Percentiles rank a stretch among this genome's conserved stretches.
Evolutionary conservation across 768 basidiomycete genomes (phyloP).

Genomic region (Termitomyces sp.): DNA sequence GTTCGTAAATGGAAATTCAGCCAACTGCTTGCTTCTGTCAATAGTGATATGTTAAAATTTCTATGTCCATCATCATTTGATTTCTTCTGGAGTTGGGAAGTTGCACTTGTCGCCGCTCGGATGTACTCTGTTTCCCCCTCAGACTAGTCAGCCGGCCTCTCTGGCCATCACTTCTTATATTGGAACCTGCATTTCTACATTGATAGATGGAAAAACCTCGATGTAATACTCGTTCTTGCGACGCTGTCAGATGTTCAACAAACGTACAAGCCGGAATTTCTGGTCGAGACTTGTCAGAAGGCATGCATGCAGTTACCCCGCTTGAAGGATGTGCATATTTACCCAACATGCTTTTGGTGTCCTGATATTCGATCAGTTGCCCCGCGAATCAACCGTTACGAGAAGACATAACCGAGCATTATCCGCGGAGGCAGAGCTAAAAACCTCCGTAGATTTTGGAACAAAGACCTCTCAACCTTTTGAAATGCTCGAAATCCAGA

Average conservation of each 20-base stretch:
- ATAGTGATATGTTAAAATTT: no score
- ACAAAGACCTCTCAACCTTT: neutral
- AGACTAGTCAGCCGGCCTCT: neutral
- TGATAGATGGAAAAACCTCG: neutral
- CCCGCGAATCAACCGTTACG: slow-evolving; percentile 11
- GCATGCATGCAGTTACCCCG: slow-evolving; percentile 1
- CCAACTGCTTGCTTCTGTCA: no score
- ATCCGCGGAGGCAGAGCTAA: slow-evolving; percentile 4
- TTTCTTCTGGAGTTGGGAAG: no score
- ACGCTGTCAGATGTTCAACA: neutral
- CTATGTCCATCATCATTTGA: no score
- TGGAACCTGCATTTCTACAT: neutral
- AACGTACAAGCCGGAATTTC: neutral
- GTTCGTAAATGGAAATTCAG: no score
- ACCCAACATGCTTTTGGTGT: neutral
- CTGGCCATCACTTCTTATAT: neutral
- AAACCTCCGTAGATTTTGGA: neutral
- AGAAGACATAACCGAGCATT: slow-evolving; percentile 8
- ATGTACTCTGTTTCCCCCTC: neutral
- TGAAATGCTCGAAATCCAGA: slow-evolving; percentile 4
- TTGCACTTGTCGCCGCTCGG: no score
- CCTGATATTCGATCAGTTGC: neutral
- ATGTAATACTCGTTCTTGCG: neutral
- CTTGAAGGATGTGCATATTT: neutral
- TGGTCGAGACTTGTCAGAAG: neutral